Evolutionary conservation across 2,329 filamentous ascomycete species (phyloP), one percentile per base, ranked within the genome.

Genomic region (Verticillium zaregamsianum): DNA sequence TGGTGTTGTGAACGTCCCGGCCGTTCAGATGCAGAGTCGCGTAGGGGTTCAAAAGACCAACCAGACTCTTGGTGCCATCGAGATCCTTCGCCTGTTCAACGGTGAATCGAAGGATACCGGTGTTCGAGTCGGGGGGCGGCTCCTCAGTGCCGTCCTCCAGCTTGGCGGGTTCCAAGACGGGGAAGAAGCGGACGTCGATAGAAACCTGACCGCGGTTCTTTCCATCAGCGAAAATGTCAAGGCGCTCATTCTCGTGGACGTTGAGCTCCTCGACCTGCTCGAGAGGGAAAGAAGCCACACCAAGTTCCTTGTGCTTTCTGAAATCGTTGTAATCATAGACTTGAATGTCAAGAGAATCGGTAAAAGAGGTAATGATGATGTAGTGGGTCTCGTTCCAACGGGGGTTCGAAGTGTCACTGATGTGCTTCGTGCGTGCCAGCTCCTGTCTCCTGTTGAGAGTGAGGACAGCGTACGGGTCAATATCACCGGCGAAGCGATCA

Each of bases 341-440:
- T 61, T 90, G 87, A 61, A 99, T 84, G 25, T 94, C 95, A 61
- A 99, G 82, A 32, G 90, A 84, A 72, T 99, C 95, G 62, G 90
- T 91, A 72, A 96, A 90, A 4, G 92, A 96, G 1, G 92, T 96
- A 67, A 99, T 83, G 66, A 99, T 95, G 68, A 98, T 87, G 73
- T 97, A 97, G 72, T 97, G 88, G 0, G 95, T 99, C 77, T 99
- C 94, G 70, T 95, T 96, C 95, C 95, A 99, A 69, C 90, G 86
- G 7, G 95, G 95, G 71, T 92, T 96, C 58, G 89, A 80, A 61
- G 90, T 95, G 71, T 97, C 92, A 64, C 89, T 86, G 64, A 97
- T 80, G 2, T 88, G 91, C 83, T 98, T 97, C 55, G 95, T 99
- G 69, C 90, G 89, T 40, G 91, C 95, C 58, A 99, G 85, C 62